Base-by-base conservation (phyloP, 768 basidiomycete genomes). In the Termitomyces sp. region DNA sequence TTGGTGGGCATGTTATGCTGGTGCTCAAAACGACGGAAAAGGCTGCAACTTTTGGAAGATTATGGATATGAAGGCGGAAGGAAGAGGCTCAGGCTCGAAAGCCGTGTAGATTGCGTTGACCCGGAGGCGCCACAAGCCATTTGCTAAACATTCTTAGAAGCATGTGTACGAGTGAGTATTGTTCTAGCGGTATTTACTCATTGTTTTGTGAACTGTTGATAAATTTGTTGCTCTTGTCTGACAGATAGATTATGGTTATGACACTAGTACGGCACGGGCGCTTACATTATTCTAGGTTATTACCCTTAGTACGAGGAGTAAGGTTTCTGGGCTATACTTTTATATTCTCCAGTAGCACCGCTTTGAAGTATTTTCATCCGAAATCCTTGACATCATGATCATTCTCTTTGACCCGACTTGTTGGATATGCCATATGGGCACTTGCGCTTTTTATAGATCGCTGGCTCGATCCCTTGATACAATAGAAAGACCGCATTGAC, bases 1-100 rank as follows among this genome's bases (percentile, higher is more conserved):
- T 65, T 92, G 90, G 87, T 93, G 88, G 87, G 75, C 80, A 26
- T 93, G 91, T 63, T 86, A 88, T 63, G 87, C 87, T 1, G 88
- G 87, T 0, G 86, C 87, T 20, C 88, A 91, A 69, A 91, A 90
- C 58, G 86, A 92, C 12, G 92, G 92, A 3, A 90, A 90, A 68
- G 88, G 87, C 0, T 93, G 91, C 61, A 78, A 79, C 30, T 82
- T 83, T 57, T 91, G 90, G 87, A 84, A 81, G 63, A 75, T 85
- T 6, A 77, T 92, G 82, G 83, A 92, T 68, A 81, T 86, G 74
- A 67, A 75, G 46, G 77, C 72, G 7, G 91, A 93, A 68, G 83
- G 84, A 18, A 75, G 91, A 65, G 85, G 86, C 2, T 77, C 46
- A 0, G 5, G 26, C 16, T 20, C 10, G 16, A 36, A 52, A 26